Conservation (phyloP, 495 filamentous ascomycete species). For the Hypomontagnella monticulosa region DNA sequence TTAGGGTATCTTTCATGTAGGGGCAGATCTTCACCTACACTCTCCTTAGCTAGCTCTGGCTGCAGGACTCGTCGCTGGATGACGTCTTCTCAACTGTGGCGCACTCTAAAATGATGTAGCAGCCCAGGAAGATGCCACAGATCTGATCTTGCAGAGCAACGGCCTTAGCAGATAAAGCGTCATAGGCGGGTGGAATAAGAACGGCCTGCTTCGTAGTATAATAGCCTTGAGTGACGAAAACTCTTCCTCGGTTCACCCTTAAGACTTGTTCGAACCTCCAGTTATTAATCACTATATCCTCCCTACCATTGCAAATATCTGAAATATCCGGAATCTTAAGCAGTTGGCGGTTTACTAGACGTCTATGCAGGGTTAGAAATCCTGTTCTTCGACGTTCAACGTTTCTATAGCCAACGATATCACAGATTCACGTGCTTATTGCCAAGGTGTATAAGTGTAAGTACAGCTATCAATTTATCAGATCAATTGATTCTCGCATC, state of each 20-base stretch:
- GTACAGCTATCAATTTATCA: neutral
- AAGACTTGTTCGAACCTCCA: too few relatives aligned
- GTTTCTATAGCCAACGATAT: too few relatives aligned
- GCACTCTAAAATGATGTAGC: slow-evolving; percentile 4
- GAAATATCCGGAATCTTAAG: too few relatives aligned
- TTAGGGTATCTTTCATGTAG: neutral
- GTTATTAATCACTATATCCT: too few relatives aligned
- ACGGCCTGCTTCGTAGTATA: too few relatives aligned
- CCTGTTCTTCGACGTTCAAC: too few relatives aligned
- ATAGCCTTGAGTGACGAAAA: too few relatives aligned
- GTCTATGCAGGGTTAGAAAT: too few relatives aligned
- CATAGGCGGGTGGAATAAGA: neutral
- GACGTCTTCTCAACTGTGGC: slow-evolving; percentile 22
- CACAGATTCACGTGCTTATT: slow-evolving; percentile 4
- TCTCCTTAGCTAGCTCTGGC: neutral
- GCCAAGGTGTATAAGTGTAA: neutral
- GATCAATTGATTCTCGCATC: neutral
- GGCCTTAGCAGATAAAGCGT: neutral
- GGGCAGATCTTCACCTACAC: slow-evolving; percentile 3
- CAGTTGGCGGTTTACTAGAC: too few relatives aligned
- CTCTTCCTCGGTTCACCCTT: too few relatives aligned
- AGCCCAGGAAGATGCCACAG: neutral
- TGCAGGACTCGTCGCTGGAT: slow-evolving; percentile 11
- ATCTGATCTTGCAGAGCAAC: too few relatives aligned
- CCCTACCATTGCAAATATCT: too few relatives aligned